These are phyloP conservation scores for Neurospora discreta DNA, from an alignment of 495 filamentous ascomycete species.

Conservation along the genomic window DNA sequence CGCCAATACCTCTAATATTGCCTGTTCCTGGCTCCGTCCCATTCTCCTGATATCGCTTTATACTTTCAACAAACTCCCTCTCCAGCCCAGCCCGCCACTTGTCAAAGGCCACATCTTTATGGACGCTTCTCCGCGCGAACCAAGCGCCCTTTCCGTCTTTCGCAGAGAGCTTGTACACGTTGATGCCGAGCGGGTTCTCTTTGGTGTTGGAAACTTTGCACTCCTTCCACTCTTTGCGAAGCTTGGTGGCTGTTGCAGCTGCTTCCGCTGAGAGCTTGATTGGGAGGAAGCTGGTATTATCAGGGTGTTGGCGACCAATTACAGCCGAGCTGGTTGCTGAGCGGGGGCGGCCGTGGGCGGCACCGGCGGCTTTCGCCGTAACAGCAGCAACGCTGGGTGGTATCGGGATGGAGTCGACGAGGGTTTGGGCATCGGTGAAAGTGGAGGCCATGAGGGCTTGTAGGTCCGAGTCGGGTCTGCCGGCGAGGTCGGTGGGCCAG, in stretches of 20 bases:
- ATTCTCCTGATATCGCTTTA: conserved; percentile 39
- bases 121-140: conserved; percentile 82
- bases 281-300: background rate
- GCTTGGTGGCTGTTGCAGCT: conserved; percentile 13
- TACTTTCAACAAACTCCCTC: conserved; percentile 51
- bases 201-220: conserved; percentile 49
- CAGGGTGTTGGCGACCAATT: background rate
- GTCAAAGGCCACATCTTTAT: conserved; percentile 53
- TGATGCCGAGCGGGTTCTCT: conserved; percentile 66
- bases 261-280: conserved; percentile 8
- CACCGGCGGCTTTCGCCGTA: background rate
- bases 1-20: conserved; percentile 73
- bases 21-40: conserved; percentile 47
- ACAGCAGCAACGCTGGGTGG: conserved; percentile 6
- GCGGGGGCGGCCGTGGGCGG: conserved; percentile 7
- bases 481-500: conserved; percentile 47
- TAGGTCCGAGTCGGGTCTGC: conserved; percentile 33
- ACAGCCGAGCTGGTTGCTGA: conserved; percentile 25
- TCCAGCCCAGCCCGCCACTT: conserved; percentile 52
- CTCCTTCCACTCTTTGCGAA: conserved; percentile 82
- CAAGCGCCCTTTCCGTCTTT: conserved; percentile 77
- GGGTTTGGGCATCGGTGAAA: conserved; percentile 52
- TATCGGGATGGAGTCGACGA: conserved; percentile 64
- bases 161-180: conserved; percentile 66
- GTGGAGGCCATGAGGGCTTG: conserved; percentile 36